Evolutionary conservation across 1,284 basidiomycete genomes (phyloP).

Genomic region (Coniophora puteana): DNA sequence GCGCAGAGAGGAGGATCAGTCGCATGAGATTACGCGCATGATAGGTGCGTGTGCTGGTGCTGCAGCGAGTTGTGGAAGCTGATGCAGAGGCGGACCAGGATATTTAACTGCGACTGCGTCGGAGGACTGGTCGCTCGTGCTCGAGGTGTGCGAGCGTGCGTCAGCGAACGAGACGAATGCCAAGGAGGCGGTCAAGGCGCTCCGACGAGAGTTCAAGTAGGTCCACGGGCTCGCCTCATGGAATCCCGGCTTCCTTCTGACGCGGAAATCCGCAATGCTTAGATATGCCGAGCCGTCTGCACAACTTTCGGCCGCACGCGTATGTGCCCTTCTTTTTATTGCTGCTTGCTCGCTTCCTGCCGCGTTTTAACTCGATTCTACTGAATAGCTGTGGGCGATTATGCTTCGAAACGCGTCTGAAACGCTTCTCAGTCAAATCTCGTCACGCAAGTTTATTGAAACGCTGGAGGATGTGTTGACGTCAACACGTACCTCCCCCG

Average conservation of each 20-base stretch:
- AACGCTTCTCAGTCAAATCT: constrained; percentile 61
- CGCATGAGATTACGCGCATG: constrained; percentile 60
- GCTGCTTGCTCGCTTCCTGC: constrained; percentile 1
- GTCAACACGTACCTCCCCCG: constrained; percentile 58
- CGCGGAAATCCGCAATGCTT: background rate
- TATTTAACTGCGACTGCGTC: constrained; percentile 71
- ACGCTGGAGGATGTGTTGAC: constrained; percentile 65
- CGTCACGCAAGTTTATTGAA: constrained; percentile 73
- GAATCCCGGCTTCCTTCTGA: constrained; percentile 1
- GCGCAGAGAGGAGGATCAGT: constrained; percentile 35
- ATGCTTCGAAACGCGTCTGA: constrained; percentile 73
- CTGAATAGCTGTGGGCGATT: constrained; percentile 71
- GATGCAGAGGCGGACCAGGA: constrained; percentile 36
- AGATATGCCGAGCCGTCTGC: constrained; percentile 69
- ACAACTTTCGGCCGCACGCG: constrained; percentile 68
- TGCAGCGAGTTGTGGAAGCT: constrained; percentile 1
- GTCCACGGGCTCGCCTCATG: constrained; percentile 17
- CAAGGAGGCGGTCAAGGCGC: constrained; percentile 70
- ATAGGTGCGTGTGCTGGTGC: constrained; percentile 45
- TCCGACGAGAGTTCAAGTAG: constrained; percentile 75
- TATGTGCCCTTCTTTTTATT: constrained; percentile 30
- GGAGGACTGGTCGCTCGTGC: constrained; percentile 74
- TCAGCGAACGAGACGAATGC: constrained; percentile 63
- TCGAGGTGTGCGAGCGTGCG: constrained; percentile 75
- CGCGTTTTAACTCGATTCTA: constrained; percentile 7